Base-by-base conservation (phyloP, 352 stramenopile genomes). In the Phytophthora agathidicida region DNA sequence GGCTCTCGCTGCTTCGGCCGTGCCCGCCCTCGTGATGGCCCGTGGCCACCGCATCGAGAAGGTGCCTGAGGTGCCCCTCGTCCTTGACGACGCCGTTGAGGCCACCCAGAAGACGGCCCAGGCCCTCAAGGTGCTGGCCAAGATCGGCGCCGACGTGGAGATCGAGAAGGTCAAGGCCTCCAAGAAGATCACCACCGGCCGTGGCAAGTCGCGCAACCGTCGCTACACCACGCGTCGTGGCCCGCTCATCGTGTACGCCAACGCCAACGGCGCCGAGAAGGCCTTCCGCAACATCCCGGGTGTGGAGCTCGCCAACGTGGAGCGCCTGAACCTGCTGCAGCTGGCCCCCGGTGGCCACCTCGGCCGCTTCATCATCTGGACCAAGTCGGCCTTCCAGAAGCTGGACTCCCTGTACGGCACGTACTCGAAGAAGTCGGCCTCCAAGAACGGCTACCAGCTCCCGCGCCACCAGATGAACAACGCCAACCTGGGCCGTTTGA, bases 341-440 rank as follows among this genome's bases (percentile, higher is more conserved):
- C 83, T 99, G 26, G 97, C 97, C 14, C 97, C 97, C 30, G 97
- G 97, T 91, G 97, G 97, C 60, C 97, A 99, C 88, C 86, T 99
- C 63, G 97, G 97, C 71, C 96, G 97, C 60, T 99, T 99, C 84
- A 96, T 98, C 74, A 93, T 99, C 76, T 99, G 97, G 97, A 99
- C 97, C 66, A 94, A 98, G 80, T 90, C 87, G 51, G 97, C 97
- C 36, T 98, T 99, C 63, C 93, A 99, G 73, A 91, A 97, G 71
- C 83, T 99, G 33, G 97, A 99, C 65, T 73, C 80, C 9, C 91
- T 99, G 61, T 99, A 98, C 80, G 96, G 96, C 71, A 97, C 90
- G 52, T 96, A 94, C 83, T 84, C 81, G 28, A 91, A 94, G 70
- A 94, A 95, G 78, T 91, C 86, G 59, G 61, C 77, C 24, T 77